Percentiles rank a stretch among this genome's conserved stretches.
phyloP scores from a whole-genome alignment of 2,329 filamentous ascomycete species.

The Aspergillus vadensis region DNA sequence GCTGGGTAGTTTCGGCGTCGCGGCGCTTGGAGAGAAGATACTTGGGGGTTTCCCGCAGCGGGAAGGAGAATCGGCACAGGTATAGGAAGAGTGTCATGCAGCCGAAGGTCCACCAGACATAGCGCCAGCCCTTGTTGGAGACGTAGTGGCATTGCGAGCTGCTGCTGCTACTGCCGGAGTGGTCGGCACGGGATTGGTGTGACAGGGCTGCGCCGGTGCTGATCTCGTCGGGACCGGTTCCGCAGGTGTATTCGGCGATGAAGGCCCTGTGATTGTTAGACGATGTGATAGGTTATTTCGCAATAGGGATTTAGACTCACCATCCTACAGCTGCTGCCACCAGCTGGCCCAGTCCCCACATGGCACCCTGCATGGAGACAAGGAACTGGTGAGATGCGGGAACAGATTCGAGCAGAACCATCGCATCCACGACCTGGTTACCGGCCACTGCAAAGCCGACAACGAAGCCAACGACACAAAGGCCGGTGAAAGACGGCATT shows the following conservation, averaged over 20 bases:
- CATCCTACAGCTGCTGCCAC: slow-evolving; percentile 22
- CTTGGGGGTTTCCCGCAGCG: slow-evolving; percentile 23
- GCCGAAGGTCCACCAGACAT: slow-evolving; percentile 27
- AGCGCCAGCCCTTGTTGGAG: slow-evolving; percentile 28
- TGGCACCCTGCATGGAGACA: slow-evolving; percentile 18
- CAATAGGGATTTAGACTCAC: slow-evolving; percentile 2
- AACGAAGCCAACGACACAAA: slow-evolving; percentile 23
- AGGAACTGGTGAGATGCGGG: slow-evolving; percentile 26
- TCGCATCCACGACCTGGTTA: slow-evolving; percentile 20
- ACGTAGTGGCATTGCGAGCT: slow-evolving; percentile 23
- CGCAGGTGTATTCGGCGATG: slow-evolving; percentile 24
- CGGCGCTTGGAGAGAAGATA: slow-evolving; percentile 19
- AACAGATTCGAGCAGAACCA: slow-evolving; percentile 21
- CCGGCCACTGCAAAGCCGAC: slow-evolving; percentile 23
- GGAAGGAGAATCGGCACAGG: slow-evolving; percentile 21
- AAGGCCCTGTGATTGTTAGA: slow-evolving; percentile 20
- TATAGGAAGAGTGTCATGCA: slow-evolving; percentile 25
- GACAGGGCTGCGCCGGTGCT: slow-evolving; percentile 16
- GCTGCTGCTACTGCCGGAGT: slow-evolving; percentile 10
- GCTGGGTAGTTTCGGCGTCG: slow-evolving; percentile 22
- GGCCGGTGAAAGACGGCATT: slow-evolving; percentile 29
- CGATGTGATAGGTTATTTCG: no score
- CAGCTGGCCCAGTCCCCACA: slow-evolving; percentile 24
- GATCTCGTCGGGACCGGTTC: slow-evolving; percentile 24
- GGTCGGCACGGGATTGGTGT: slow-evolving; percentile 3